phyloP scores from a whole-genome alignment of 1,284 basidiomycete species.

The Wallemia mellicola region DNA sequence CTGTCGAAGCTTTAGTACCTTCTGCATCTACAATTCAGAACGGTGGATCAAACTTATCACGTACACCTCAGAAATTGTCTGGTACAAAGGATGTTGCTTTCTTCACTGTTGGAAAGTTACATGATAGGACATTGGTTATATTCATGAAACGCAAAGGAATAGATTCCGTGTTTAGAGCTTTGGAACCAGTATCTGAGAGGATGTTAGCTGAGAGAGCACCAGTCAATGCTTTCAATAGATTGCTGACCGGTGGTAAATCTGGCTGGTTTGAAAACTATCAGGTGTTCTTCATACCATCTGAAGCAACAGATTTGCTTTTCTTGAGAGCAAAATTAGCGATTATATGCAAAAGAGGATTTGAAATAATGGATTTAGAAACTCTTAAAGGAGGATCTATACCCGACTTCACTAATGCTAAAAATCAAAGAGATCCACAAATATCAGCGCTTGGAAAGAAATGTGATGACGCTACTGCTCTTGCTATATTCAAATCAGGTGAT shows the following conservation, averaged over 20 bases:
- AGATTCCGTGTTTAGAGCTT: conserved; percentile 70
- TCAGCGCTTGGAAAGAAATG: conserved; percentile 46
- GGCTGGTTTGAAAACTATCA: conserved; percentile 10
- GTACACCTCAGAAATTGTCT: conserved; percentile 51
- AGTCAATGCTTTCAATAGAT: conserved; percentile 22
- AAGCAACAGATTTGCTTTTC: conserved; percentile 66
- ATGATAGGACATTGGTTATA: conserved; percentile 57
- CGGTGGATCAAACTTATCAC: conserved; percentile 22
- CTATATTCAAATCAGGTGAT: conserved; percentile 66
- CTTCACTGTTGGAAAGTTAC: conserved; percentile 66
- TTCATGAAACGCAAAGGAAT: conserved; percentile 91
- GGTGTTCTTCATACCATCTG: conserved; percentile 74
- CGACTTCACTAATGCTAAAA: conserved; percentile 26
- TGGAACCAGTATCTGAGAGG: conserved; percentile 67
- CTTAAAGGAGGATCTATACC: conserved; percentile 62
- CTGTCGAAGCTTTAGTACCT: conserved; percentile 81
- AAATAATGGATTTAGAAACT: conserved; percentile 70
- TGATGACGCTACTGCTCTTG: conserved; percentile 48
- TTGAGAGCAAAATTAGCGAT: conserved; percentile 71
- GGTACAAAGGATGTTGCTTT: conserved; percentile 71
- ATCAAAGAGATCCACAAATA: conserved; percentile 34
- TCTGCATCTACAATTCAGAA: conserved; percentile 33
- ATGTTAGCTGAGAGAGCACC: conserved; percentile 36
- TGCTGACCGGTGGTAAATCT: not conserved
- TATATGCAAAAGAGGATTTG: conserved; percentile 72